Percentiles rank a stretch among this genome's conserved stretches.
These are phyloP conservation scores for Tolypocladium capitatum DNA, from an alignment of 2,329 filamentous ascomycete species.

Conservation along the genomic window DNA sequence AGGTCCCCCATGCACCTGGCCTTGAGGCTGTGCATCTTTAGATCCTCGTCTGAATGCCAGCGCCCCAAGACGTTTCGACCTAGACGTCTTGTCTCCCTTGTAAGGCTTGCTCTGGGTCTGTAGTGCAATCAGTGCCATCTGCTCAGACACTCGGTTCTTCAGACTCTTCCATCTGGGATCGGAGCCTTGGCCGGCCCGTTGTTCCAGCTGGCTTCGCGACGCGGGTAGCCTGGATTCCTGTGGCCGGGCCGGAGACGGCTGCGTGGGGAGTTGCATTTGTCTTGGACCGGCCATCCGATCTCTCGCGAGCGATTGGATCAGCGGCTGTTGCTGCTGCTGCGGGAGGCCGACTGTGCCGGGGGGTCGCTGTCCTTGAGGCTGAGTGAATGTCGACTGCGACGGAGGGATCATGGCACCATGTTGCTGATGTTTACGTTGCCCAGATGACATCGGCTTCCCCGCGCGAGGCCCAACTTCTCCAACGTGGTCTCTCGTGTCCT, in stretches of 20 bases:
- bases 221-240: neutral
- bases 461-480: neutral
- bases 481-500: neutral
- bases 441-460: neutral
- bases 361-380: neutral
- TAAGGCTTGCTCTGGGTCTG: conserved; percentile 9
- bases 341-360: neutral
- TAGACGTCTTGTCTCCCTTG: conserved; percentile 8
- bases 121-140: conserved; percentile 9
- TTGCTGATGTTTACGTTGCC: neutral
- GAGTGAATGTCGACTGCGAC: neutral
- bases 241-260: neutral
- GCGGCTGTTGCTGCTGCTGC: neutral
- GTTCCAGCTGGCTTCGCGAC: neutral
- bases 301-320: neutral
- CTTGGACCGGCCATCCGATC: neutral
- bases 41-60: conserved; percentile 16
- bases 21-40: conserved; percentile 8
- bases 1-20: neutral
- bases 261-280: neutral
- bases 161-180: conserved; percentile 20
- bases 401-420: neutral
- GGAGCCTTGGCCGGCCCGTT: neutral
- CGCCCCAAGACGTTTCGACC: conserved; percentile 16
- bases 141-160: conserved; percentile 18